Conservation (phyloP, 345 rosid species). For the Microcos paniculata region DNA sequence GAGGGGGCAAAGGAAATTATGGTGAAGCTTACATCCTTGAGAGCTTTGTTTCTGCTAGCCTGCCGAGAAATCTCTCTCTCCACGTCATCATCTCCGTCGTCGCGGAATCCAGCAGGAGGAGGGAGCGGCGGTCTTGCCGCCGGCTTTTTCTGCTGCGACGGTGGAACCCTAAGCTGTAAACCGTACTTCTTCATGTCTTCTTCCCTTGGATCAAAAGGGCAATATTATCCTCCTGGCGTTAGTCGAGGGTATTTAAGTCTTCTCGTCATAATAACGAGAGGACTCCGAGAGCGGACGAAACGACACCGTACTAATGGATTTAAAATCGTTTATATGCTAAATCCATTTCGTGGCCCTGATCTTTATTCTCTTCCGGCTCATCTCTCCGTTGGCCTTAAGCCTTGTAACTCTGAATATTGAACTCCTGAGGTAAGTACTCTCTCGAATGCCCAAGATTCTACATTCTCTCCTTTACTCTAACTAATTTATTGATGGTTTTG, state of each 20-base stretch:
- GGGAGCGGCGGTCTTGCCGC: slow-evolving; percentile 55
- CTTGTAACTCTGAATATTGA: neutral
- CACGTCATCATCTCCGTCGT: slow-evolving; percentile 62
- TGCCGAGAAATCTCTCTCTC: slow-evolving; percentile 80
- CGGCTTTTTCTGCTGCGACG: slow-evolving; percentile 55
- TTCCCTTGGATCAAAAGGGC: neutral
- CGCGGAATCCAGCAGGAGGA: slow-evolving; percentile 46
- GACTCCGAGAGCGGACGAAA: too few relatives aligned
- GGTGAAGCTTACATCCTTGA: slow-evolving; percentile 49
- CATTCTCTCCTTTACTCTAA: neutral
- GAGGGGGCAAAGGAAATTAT: neutral
- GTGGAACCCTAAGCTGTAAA: slow-evolving; percentile 69
- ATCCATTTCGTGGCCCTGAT: neutral
- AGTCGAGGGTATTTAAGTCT: neutral
- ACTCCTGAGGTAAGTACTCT: neutral
- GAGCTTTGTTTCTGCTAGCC: slow-evolving; percentile 73
- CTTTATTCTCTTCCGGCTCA: neutral
- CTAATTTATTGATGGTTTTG: neutral
- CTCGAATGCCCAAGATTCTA: neutral
- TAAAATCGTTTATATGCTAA: neutral
- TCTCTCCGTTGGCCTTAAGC: neutral
- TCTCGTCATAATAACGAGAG: neutral
- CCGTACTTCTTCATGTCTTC: slow-evolving; percentile 80
- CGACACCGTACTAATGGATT: neutral
- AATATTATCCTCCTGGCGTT: neutral